Evolutionary conservation across 1,284 basidiomycete species (phyloP).

Genomic region (Puccinia hordei): DNA sequence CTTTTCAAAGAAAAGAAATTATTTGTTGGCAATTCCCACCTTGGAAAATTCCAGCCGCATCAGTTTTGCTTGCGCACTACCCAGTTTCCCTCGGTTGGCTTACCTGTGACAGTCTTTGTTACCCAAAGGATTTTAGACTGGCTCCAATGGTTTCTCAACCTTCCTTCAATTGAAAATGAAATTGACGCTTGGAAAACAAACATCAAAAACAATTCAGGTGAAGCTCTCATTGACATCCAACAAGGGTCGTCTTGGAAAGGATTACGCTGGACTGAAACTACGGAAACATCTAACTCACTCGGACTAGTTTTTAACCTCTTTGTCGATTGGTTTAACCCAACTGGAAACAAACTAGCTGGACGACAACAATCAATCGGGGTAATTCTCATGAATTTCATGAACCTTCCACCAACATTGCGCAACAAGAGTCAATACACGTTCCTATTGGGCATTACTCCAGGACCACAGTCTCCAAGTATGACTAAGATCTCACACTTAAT

Average conservation of each 20-base stretch:
- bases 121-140: background rate
- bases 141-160: background rate
- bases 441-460: constrained; percentile 12
- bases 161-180: background rate
- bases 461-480: too few relatives aligned
- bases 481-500: too few relatives aligned
- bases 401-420: background rate
- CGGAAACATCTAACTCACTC: background rate
- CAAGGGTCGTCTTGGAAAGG: background rate
- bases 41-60: background rate
- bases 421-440: background rate
- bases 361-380: constrained; percentile 21
- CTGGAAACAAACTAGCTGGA: constrained; percentile 11
- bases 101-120: background rate
- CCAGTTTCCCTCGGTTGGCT: background rate
- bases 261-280: background rate
- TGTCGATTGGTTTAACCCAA: too few relatives aligned
- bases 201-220: background rate
- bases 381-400: constrained; percentile 16
- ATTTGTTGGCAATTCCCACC: background rate
- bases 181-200: background rate
- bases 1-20: background rate
- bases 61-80: too few relatives aligned
- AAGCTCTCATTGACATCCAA: background rate
- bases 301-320: constrained; percentile 12